Evolutionary conservation across 2,329 filamentous ascomycete genomes (phyloP), one percentile per base, ranked within the genome.

Genomic region (Escovopsis sp.): DNA sequence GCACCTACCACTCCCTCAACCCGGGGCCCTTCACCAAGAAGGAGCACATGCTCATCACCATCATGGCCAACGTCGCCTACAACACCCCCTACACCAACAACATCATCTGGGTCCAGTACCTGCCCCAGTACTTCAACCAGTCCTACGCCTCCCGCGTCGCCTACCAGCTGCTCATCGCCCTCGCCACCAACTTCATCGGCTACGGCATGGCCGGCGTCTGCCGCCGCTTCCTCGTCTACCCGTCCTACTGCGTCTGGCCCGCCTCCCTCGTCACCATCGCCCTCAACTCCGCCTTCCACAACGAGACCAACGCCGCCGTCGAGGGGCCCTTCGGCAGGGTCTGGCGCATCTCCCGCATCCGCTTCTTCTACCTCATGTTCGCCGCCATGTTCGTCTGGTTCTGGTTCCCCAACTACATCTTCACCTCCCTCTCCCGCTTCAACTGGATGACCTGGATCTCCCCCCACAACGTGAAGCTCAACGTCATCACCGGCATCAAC

Each of bases 51-150:
- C 57, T 76, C 28, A 69, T 74, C 42, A 67, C 66, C 39, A 69
- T 72, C 49, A 72, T 72, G 67, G 71, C 76, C 36, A 77, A 78
- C 48, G 67, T 68, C 11, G 63, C 64, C 11, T 66, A 61, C 50
- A 63, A 62, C 39, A 58, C 59, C 4, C 67, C 67, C 0, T 72
- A 70, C 45, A 71, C 68, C 3, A 66, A 65, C 50, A 60, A 67
- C 45, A 68, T 71, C 38, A 65, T 70, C 40, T 70, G 65, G 65
- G 62, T 63, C 5, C 68, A 72, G 34, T 61, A 56, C 36, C 50
- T 71, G 27, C 64, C 65, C 0, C 58, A 61, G 43, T 72, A 65
- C 45, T 72, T 70, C 46, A 63, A 70, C 48, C 68, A 72, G 45
- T 50, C 54, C 1, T 72, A 68, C 39, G 68, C 66, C 15, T 62